Evolutionary conservation across 2,329 filamentous ascomycete species (phyloP), one percentile per base, ranked within the genome.

Genomic region (Pleomassaria siparia): DNA sequence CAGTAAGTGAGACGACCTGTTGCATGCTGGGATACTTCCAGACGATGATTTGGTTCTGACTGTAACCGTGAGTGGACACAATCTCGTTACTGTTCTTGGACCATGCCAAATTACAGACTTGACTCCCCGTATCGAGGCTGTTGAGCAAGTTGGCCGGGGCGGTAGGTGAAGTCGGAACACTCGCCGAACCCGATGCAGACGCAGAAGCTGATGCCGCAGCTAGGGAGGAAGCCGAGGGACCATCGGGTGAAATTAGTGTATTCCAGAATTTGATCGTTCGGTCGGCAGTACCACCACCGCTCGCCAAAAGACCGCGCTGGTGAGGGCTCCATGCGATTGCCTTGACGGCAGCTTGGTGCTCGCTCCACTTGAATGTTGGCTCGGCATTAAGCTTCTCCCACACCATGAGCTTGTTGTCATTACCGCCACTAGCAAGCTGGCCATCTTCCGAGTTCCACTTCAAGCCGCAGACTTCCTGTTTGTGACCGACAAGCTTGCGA

Each of bases 1-100:
- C 94, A 0, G 94, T 99, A 37, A 99, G 77, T 58, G 89, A 95
- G 32, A 90, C 92, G 8, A 99, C 91, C 69, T 97, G 94, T 40
- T 90, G 90, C 94, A 99, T 97, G 58, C 87, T 91, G 1, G 94
- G 94, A 66, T 99, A 99, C 67, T 99, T 99, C 94, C 94, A 99
- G 46, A 99, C 90, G 29, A 97, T 92, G 61, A 99, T 96, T 71
- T 97, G 94, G 69, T 99, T 96, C 67, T 99, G 94, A 59, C 87
- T 92, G 75, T 96, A 99, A 6, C 94, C 94, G 66, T 99, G 94
- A 1, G 94, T 99, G 42, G 88, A 92, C 45, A 99, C 92, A 48
- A 99, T 91, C 72, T 99, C 94, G 68, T 96, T 96, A 7, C 90
- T 96, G 71, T 96, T 96, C 66, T 95, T 95, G 15, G 88, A 94